phyloP scores from a whole-genome alignment of 305 asterid genomes.

The Fraxinus sp. region DNA sequence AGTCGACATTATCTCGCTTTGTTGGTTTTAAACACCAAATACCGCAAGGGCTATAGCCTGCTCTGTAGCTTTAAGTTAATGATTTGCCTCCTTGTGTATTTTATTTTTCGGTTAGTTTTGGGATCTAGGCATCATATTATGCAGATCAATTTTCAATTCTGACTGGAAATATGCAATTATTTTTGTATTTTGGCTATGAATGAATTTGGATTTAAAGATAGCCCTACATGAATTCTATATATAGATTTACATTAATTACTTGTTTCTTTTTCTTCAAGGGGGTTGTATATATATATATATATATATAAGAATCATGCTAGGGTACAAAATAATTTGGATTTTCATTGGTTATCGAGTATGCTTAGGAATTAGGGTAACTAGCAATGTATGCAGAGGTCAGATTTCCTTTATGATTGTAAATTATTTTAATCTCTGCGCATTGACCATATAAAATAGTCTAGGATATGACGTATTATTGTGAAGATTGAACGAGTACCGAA shows the following conservation, averaged over 20 bases:
- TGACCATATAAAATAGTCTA: not conserved
- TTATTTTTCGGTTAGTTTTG: not conserved
- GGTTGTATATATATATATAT: not conserved
- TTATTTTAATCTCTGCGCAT: not conserved
- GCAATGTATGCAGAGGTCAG: not conserved
- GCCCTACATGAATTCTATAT: not conserved
- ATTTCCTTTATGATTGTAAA: not conserved
- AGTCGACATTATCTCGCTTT: not conserved
- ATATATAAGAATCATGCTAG: no score
- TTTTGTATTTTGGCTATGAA: not conserved
- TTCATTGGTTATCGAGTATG: not conserved
- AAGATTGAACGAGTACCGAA: not conserved
- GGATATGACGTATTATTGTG: not conserved
- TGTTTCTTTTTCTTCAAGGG: not conserved
- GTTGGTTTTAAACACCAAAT: not conserved
- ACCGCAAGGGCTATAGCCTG: not conserved
- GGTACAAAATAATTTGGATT: not conserved
- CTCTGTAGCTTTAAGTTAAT: not conserved
- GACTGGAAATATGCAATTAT: not conserved
- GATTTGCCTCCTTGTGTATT: not conserved
- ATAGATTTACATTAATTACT: not conserved
- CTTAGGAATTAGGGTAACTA: not conserved
- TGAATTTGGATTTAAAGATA: not conserved
- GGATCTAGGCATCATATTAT: not conserved
- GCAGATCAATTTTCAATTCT: not conserved